phyloP scores from a whole-genome alignment of 1,284 basidiomycete species.

The Apiotrichum sp. region DNA sequence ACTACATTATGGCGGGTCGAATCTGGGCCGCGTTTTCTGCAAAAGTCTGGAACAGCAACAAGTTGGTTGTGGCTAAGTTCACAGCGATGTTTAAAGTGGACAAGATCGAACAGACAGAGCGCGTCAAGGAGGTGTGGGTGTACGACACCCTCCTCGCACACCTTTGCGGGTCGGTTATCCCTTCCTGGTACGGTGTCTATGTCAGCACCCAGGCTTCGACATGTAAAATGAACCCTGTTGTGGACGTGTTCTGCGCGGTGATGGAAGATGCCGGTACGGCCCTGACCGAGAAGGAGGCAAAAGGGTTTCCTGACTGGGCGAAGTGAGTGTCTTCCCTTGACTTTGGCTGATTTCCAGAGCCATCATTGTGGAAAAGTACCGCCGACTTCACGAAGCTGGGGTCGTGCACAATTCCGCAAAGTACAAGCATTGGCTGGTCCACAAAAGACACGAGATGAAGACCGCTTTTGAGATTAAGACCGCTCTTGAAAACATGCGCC shows the following conservation, averaged over 20 bases:
- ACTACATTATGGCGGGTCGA: background rate
- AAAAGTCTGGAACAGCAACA: background rate
- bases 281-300: background rate
- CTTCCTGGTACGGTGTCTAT: background rate
- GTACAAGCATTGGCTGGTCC: slow-evolving; percentile 7
- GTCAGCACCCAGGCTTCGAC: background rate
- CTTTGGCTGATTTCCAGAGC: background rate
- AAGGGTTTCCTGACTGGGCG: background rate
- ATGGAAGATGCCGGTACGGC: background rate
- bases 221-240: background rate
- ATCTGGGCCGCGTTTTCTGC: background rate
- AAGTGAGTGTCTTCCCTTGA: background rate
- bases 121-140: background rate
- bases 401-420: background rate
- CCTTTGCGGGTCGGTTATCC: background rate
- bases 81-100: background rate
- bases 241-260: background rate
- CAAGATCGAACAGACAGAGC: background rate
- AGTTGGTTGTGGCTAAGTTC: background rate
- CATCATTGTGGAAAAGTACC: slow-evolving; percentile 1
- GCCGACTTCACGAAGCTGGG: slow-evolving; percentile 1
- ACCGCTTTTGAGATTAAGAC: no score
- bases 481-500: background rate
- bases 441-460: background rate
- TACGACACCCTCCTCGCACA: background rate